A percentile compares a stretch with the other conserved stretches of the same genome.
Evolutionary conservation across 169 alveolate genomes (phyloP).

Genomic region (Eimeria brunetti): DNA sequence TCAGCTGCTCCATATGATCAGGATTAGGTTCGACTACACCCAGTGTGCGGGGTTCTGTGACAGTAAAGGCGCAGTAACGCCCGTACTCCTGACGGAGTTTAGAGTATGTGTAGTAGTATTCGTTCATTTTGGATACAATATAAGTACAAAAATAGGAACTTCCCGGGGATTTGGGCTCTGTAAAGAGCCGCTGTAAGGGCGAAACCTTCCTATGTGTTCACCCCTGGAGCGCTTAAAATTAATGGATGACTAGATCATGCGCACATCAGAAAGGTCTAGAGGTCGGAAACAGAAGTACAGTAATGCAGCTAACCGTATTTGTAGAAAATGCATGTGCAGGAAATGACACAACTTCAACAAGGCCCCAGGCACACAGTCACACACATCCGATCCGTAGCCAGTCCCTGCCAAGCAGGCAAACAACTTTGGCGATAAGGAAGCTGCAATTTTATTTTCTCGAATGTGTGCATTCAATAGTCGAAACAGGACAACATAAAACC

Average conservation of each 20-base stretch:
- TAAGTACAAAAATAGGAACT: background rate
- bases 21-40: conserved; percentile 78
- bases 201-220: background rate
- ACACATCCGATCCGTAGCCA: background rate
- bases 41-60: conserved; percentile 76
- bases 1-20: conserved; percentile 65
- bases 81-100: conserved; percentile 85
- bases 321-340: background rate
- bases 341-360: background rate
- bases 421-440: background rate
- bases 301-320: background rate
- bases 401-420: background rate
- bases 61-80: conserved; percentile 80
- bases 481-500: background rate
- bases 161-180: background rate
- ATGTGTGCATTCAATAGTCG: background rate
- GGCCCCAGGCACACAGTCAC: background rate
- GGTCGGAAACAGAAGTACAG: background rate
- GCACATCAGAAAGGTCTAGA: background rate
- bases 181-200: background rate
- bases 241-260: background rate
- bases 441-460: background rate
- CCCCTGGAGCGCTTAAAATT: background rate
- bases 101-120: conserved; percentile 82
- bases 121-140: conserved; percentile 76